phyloP scores from a whole-genome alignment of 257 asterid species.

The Solanum appendiculatum region DNA sequence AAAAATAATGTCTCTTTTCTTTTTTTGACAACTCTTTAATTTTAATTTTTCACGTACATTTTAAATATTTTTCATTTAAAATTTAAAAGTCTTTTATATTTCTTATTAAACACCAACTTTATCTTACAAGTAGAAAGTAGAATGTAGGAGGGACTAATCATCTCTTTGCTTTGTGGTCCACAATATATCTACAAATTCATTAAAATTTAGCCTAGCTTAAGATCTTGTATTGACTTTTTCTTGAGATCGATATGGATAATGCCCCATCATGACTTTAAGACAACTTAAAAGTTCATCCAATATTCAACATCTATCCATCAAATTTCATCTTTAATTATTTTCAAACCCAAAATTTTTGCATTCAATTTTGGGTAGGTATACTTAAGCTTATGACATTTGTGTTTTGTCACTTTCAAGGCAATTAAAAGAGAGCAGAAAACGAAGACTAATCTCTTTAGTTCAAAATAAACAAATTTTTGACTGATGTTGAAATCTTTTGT shows the following conservation, averaged over 20 bases:
- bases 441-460: background rate
- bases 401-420: background rate
- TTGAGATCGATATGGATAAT: background rate
- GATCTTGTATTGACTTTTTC: background rate
- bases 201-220: background rate
- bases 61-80: background rate
- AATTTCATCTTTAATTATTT: background rate
- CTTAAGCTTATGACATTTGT: background rate
- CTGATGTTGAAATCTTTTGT: too few relatives aligned
- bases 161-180: background rate
- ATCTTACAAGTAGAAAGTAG: background rate
- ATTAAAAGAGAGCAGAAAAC: background rate
- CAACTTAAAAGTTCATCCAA: background rate
- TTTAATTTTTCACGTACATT: background rate
- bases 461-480: background rate
- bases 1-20: background rate
- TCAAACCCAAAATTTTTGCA: background rate
- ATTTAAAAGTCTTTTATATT: background rate
- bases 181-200: background rate
- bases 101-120: background rate
- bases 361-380: background rate
- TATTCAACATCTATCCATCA: background rate
- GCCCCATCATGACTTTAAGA: background rate
- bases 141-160: background rate
- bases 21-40: too few relatives aligned